These are phyloP conservation scores for Fusarium sp. DNA, from an alignment of 2,329 filamentous ascomycete genomes.

Conservation along the genomic window DNA sequence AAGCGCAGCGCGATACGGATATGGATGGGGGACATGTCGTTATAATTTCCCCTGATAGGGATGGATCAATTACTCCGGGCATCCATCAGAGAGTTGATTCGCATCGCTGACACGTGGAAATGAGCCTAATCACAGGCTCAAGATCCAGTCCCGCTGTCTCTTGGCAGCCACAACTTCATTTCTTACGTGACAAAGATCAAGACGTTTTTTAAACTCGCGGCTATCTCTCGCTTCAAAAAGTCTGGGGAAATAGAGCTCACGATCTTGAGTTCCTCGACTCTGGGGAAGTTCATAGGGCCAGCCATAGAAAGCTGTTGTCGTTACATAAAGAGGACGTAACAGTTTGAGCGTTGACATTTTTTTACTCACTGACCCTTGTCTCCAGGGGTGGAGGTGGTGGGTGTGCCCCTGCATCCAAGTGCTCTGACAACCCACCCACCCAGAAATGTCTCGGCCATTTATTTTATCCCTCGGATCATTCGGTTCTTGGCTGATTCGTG, in stretches of 20 bases:
- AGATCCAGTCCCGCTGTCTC: constrained; percentile 40
- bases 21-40: too few species aligned
- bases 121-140: constrained; percentile 37
- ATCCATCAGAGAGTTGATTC: constrained; percentile 1
- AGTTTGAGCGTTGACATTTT: constrained; percentile 16
- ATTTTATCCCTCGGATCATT: constrained; percentile 6
- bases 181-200: neutral
- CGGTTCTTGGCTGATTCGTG: neutral
- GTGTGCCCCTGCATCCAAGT: constrained; percentile 1
- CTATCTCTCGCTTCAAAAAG: constrained; percentile 7
- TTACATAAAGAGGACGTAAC: constrained; percentile 49
- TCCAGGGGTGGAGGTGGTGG: neutral
- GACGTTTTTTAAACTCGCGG: neutral
- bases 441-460: constrained; percentile 4
- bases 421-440: neutral
- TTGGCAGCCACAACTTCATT: neutral
- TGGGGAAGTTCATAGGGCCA: constrained; percentile 39
- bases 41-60: constrained; percentile 10
- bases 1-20: too few species aligned
- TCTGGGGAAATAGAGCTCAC: constrained; percentile 34
- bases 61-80: neutral
- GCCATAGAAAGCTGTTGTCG: constrained; percentile 41
- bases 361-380: neutral
- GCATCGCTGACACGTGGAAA: constrained; percentile 32
- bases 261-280: constrained; percentile 19